A percentile compares a stretch with the other conserved stretches of the same genome.
These are phyloP conservation scores for Aspergillus bertholletiae DNA, from an alignment of 495 filamentous ascomycete species.

Conservation along the genomic window DNA sequence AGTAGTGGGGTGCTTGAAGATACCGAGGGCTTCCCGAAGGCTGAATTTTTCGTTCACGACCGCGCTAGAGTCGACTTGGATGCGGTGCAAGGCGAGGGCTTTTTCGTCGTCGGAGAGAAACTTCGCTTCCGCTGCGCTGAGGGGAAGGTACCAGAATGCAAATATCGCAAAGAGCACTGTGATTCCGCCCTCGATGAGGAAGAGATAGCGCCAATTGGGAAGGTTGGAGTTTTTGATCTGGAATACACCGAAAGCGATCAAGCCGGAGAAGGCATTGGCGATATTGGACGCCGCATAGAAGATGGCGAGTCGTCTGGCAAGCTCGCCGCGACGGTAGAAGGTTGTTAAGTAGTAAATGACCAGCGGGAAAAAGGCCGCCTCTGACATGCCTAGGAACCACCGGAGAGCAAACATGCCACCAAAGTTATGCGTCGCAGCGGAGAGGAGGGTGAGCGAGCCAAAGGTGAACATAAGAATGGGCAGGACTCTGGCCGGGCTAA, in stretches of 20 bases:
- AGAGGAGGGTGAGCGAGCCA: slow-evolving; percentile 55
- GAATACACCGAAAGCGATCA: slow-evolving; percentile 74
- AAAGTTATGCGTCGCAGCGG: slow-evolving; percentile 56
- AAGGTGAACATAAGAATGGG: slow-evolving; percentile 67
- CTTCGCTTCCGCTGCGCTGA: slow-evolving; percentile 55
- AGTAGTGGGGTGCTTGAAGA: slow-evolving; percentile 60
- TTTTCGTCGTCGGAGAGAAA: slow-evolving; percentile 67
- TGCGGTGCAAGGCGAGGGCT: slow-evolving; percentile 66
- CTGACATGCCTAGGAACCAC: slow-evolving; percentile 63
- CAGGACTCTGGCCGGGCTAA: slow-evolving; percentile 59
- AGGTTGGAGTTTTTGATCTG: slow-evolving; percentile 58
- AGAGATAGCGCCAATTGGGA: slow-evolving; percentile 68
- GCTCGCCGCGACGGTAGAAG: slow-evolving; percentile 74
- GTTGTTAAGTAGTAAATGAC: slow-evolving; percentile 58
- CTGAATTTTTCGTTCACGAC: slow-evolving; percentile 69
- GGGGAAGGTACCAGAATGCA: slow-evolving; percentile 68
- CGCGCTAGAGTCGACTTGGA: slow-evolving; percentile 69
- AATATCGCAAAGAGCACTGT: slow-evolving; percentile 64
- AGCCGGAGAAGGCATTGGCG: slow-evolving; percentile 68
- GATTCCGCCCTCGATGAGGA: slow-evolving; percentile 67
- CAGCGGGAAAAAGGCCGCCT: slow-evolving; percentile 71
- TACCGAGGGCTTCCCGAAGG: slow-evolving; percentile 57
- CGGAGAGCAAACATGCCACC: slow-evolving; percentile 59
- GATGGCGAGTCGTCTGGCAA: slow-evolving; percentile 69
- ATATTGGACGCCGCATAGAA: slow-evolving; percentile 78